A percentile compares a stretch with the other conserved stretches of the same genome.
Evolutionary conservation across 2,329 filamentous ascomycete genomes (phyloP).

Genomic region (Myrmaecium sp.): DNA sequence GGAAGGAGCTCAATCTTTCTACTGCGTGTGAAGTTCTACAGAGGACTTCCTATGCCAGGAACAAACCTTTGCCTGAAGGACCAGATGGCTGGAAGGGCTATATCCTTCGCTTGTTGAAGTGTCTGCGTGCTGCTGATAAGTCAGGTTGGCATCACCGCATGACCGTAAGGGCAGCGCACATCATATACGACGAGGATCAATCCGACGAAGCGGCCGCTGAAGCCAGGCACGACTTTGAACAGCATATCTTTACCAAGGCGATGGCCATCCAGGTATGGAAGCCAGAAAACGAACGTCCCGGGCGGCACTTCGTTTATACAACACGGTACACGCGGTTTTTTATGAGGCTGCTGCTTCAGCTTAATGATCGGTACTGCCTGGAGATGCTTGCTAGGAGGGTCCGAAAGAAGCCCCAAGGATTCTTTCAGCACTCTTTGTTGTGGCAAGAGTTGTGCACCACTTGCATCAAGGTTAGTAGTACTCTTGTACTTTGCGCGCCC

Average conservation of each 20-base stretch:
- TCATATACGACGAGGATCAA: slow-evolving; percentile 42
- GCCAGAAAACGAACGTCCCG: slow-evolving; percentile 68
- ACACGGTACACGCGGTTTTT: slow-evolving; percentile 75
- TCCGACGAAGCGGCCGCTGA: slow-evolving; percentile 33
- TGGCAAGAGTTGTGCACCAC: slow-evolving; percentile 44
- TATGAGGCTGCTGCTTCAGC: slow-evolving; percentile 53
- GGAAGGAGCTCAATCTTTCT: slow-evolving; percentile 24
- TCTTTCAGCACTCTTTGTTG: slow-evolving; percentile 43
- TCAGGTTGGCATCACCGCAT: slow-evolving; percentile 93
- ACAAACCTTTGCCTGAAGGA: slow-evolving; percentile 30
- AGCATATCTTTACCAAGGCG: slow-evolving; percentile 81
- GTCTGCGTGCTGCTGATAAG: slow-evolving; percentile 57
- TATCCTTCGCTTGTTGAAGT: slow-evolving; percentile 43
- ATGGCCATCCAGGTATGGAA: slow-evolving; percentile 94
- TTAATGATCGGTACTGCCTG: slow-evolving; percentile 58
- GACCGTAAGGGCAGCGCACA: slow-evolving; percentile 52
- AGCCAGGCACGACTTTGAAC: slow-evolving; percentile 63
- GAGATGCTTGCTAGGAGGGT: slow-evolving; percentile 66
- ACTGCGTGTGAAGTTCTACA: slow-evolving; percentile 34
- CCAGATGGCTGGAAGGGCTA: slow-evolving; percentile 41
- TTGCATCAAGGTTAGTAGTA: slow-evolving; percentile 33
- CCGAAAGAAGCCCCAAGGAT: slow-evolving; percentile 64
- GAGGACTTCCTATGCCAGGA: slow-evolving; percentile 38
- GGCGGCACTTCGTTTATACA: slow-evolving; percentile 83
- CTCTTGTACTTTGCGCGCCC: slow-evolving; percentile 10